phyloP scores from a whole-genome alignment of 352 stramenopile species.

The Globisporangium emineosum region DNA sequence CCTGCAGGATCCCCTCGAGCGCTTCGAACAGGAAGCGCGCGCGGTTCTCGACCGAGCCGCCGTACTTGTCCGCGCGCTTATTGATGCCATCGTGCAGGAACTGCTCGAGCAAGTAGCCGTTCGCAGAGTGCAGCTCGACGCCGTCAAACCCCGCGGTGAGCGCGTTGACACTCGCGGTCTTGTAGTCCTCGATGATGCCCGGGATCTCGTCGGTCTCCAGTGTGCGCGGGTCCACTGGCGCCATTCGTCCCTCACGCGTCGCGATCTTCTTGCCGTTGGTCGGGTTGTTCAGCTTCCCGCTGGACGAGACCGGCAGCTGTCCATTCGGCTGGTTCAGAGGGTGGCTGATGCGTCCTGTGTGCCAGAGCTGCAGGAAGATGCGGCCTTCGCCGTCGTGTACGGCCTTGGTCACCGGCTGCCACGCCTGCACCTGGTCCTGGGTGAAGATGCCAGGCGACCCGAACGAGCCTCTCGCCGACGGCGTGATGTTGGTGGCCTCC shows the following conservation, averaged over 20 bases:
- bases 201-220: slow-evolving; percentile 76
- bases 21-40: slow-evolving; percentile 76
- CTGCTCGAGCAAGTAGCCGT: slow-evolving; percentile 89
- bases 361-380: slow-evolving; percentile 89
- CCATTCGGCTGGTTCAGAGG: slow-evolving; percentile 55
- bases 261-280: slow-evolving; percentile 31
- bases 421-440: slow-evolving; percentile 45
- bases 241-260: slow-evolving; percentile 39
- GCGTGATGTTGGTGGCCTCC: slow-evolving; percentile 58
- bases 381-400: slow-evolving; percentile 77
- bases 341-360: slow-evolving; percentile 78
- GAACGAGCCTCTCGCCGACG: slow-evolving; percentile 33
- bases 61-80: slow-evolving; percentile 83
- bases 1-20: slow-evolving; percentile 53
- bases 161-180: slow-evolving; percentile 29
- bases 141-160: slow-evolving; percentile 79
- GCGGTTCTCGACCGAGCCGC: too few relatives aligned
- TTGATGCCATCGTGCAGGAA: slow-evolving; percentile 80
- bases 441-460: slow-evolving; percentile 46
- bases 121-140: slow-evolving; percentile 76
- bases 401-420: slow-evolving; percentile 44
- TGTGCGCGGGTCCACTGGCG: slow-evolving; percentile 50
- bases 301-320: slow-evolving; percentile 56
- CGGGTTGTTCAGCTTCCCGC: slow-evolving; percentile 33
- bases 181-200: slow-evolving; percentile 67